Evolutionary conservation across 352 stramenopile species (phyloP).

Genomic region (Hyaloperonospora brassicae): DNA sequence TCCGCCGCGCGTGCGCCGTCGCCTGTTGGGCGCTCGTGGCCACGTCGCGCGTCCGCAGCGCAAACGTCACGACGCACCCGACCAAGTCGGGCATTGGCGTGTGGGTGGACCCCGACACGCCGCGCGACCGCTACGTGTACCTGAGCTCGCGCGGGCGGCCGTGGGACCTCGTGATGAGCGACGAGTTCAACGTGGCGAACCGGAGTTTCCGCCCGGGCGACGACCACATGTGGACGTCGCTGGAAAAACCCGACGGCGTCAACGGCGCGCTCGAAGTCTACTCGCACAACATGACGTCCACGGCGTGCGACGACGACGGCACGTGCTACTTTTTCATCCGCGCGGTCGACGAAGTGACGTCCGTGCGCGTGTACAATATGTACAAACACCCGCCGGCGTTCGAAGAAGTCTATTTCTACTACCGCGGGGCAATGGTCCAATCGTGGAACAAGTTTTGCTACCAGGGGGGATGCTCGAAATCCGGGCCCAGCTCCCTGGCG

Average conservation of each 20-base stretch:
- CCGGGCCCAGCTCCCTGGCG: slow-evolving; percentile 78
- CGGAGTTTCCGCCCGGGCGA: slow-evolving; percentile 85
- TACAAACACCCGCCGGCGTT: slow-evolving; percentile 42
- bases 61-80: slow-evolving; percentile 4
- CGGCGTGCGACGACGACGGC: slow-evolving; percentile 31
- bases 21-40: no score
- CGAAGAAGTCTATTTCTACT: slow-evolving; percentile 38
- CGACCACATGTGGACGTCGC: slow-evolving; percentile 91
- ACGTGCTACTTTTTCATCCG: slow-evolving; percentile 51
- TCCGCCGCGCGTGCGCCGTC: no score
- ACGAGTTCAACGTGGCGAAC: slow-evolving; percentile 86
- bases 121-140: slow-evolving; percentile 27
- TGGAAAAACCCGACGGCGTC: slow-evolving; percentile 90
- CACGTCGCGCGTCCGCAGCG: no score
- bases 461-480: slow-evolving; percentile 91
- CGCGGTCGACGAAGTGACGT: slow-evolving; percentile 24
- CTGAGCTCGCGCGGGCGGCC: slow-evolving; percentile 30
- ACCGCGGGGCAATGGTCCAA: slow-evolving; percentile 82
- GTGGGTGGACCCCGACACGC: slow-evolving; percentile 61
- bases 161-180: slow-evolving; percentile 68
- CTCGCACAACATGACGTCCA: slow-evolving; percentile 68
- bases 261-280: slow-evolving; percentile 89
- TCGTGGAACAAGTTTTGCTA: slow-evolving; percentile 94
- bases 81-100: slow-evolving; percentile 29
- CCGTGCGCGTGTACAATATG: slow-evolving; percentile 48